These are phyloP conservation scores for Umbelopsis isabellina DNA, from an alignment of 192 early-diverging fungal species.

Conservation along the genomic window DNA sequence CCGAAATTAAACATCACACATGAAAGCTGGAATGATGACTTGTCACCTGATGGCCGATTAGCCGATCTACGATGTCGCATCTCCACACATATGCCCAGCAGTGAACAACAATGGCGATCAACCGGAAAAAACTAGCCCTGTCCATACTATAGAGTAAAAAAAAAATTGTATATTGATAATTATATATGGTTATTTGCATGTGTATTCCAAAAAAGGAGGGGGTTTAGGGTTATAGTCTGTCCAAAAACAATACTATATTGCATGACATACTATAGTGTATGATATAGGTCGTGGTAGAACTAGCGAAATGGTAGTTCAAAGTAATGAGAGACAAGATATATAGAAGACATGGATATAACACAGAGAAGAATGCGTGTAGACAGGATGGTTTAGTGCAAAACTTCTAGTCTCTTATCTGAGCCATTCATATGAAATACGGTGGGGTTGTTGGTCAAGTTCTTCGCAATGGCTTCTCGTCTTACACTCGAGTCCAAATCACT, in stretches of 20 bases:
- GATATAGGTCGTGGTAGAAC: background rate
- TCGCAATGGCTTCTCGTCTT: background rate
- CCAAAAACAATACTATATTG: background rate
- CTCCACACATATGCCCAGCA: background rate
- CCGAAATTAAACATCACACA: constrained; percentile 26
- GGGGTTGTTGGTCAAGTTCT: background rate
- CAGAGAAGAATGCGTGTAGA: background rate
- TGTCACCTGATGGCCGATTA: constrained; percentile 7
- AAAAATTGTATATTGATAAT: background rate
- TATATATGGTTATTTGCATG: constrained; percentile 6
- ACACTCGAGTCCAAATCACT: constrained; percentile 5
- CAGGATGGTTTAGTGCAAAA: background rate
- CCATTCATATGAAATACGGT: constrained; percentile 19
- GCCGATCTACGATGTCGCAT: background rate
- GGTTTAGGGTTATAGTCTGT: background rate
- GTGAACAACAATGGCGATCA: background rate
- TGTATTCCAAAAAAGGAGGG: no score
- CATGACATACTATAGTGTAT: background rate
- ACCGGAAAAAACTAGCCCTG: background rate
- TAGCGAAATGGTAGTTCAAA: no score
- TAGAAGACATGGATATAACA: background rate
- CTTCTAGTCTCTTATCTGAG: constrained; percentile 3
- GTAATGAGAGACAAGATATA: background rate
- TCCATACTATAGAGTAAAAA: background rate
- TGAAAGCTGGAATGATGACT: constrained; percentile 33